Base-by-base conservation (phyloP, 176 grass and related monocot genomes). In the Elymus sibiricus region DNA sequence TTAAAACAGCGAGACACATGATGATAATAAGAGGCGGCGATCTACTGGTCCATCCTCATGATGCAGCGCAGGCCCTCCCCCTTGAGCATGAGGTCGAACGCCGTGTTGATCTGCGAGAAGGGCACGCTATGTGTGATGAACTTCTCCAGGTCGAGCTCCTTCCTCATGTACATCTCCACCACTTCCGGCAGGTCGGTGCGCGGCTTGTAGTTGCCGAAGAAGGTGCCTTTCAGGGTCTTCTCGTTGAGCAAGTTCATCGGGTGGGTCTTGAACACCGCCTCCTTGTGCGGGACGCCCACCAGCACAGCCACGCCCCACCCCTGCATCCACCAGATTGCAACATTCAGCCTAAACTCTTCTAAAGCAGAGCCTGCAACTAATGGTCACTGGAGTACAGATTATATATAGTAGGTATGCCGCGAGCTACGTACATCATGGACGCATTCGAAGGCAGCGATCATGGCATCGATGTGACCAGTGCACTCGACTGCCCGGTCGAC, bases 261-360 rank as follows among this genome's bases (percentile, higher is more conserved):
- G 44, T 83, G 72, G n/a, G 95, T 97, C 86, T 97, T 97, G 90
- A 97, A 97, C 70, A 77, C 84, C 5, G 69, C 92, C 5, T 94
- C 92, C 88, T 84, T 97, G 81, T 92, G 90, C 4, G 95, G 95
- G 38, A 94, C 92, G 2, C 95, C 95, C 1, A 97, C 95, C 26
- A 97, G 85, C 42, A 97, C 95, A 4, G 95, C 92, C 11, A 97
- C 90, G 9, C 95, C 95, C 95, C 95, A 97, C 0, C 94, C 94
- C 92, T 97, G 75, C 16, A 82, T 80, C 74, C 21, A 64, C 22
- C 16, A 64, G 22, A 17, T 46, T 25, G 43, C 40, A 74, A 43
- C 21, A 26, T 72, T 72, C 69, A 72, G 69, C 19, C 16, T 53
- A 19, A 53, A 19, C 47, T 53, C 47, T 49, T 72, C 4, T 72